phyloP scores from a whole-genome alignment of 257 asterid species.

The Cruciata laevipes region DNA sequence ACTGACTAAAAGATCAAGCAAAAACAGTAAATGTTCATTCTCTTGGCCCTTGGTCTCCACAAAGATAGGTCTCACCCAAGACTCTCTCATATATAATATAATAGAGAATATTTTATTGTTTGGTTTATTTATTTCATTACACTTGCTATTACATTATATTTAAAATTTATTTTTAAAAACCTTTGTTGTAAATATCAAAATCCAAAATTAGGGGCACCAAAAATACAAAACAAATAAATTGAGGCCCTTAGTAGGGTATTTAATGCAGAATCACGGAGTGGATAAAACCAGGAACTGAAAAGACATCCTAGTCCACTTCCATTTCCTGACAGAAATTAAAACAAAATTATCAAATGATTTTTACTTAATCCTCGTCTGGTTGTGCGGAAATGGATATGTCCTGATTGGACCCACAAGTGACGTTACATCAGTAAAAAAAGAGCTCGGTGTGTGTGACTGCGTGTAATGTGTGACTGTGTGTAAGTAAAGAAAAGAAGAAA shows the following conservation, averaged over 20 bases:
- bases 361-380: not conserved
- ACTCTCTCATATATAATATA: too few relatives aligned
- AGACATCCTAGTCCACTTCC: conserved; percentile 15
- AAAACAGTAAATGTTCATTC: too few relatives aligned
- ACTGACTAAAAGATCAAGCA: too few relatives aligned
- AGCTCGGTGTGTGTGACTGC: too few relatives aligned
- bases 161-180: too few relatives aligned
- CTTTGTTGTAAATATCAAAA: too few relatives aligned
- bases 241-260: not conserved
- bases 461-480: not conserved
- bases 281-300: conserved; percentile 11
- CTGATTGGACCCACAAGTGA: not conserved
- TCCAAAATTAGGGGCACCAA: not conserved
- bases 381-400: conserved; percentile 3
- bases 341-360: not conserved
- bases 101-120: too few relatives aligned
- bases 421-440: not conserved
- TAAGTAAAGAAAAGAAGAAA: not conserved
- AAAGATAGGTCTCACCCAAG: too few relatives aligned
- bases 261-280: not conserved
- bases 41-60: too few relatives aligned
- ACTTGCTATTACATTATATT: too few relatives aligned
- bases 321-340: conserved; percentile 3
- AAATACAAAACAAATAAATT: too few relatives aligned
- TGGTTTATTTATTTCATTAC: too few relatives aligned